Evolutionary conservation across 2,329 filamentous ascomycete genomes (phyloP).

Genomic region (Penicillium sp.): DNA sequence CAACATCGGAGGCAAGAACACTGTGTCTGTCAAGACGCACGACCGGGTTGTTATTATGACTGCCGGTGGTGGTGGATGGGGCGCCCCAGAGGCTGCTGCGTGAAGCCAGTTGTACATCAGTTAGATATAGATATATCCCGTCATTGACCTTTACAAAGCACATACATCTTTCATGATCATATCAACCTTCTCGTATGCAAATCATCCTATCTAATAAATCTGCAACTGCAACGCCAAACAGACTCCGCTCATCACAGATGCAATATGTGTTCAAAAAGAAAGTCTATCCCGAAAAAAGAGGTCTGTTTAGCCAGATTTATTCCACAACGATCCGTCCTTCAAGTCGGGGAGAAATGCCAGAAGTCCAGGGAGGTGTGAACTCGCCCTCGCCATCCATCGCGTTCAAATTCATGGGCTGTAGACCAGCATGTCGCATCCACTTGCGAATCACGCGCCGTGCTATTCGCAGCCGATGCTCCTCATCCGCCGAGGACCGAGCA

Average conservation of each 20-base stretch:
- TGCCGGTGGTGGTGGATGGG: slow-evolving; percentile 48
- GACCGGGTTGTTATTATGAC: slow-evolving; percentile 59
- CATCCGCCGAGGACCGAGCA: slow-evolving; percentile 43
- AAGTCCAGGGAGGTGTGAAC: slow-evolving; percentile 67
- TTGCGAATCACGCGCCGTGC: slow-evolving; percentile 65
- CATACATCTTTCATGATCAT: background rate
- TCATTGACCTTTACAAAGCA: background rate
- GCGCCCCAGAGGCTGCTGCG: slow-evolving; percentile 10
- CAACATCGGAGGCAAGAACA: slow-evolving; percentile 60
- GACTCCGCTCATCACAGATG: background rate
- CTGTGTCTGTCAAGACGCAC: slow-evolving; percentile 54
- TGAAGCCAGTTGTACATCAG: slow-evolving; percentile 3
- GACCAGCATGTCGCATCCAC: slow-evolving; percentile 65
- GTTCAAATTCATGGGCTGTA: slow-evolving; percentile 49
- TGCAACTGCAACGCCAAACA: background rate
- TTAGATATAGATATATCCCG: too few relatives aligned
- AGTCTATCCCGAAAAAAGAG: background rate
- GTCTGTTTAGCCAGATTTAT: background rate
- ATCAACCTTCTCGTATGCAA: background rate
- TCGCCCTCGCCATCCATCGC: slow-evolving; percentile 53
- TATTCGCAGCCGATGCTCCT: slow-evolving; percentile 55
- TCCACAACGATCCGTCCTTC: slow-evolving; percentile 64
- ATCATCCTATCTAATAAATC: background rate
- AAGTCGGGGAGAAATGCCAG: slow-evolving; percentile 68
- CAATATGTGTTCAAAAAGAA: background rate